Base-by-base conservation (phyloP, 2,329 filamentous ascomycete species). In the Neoarthrinium moseri region DNA sequence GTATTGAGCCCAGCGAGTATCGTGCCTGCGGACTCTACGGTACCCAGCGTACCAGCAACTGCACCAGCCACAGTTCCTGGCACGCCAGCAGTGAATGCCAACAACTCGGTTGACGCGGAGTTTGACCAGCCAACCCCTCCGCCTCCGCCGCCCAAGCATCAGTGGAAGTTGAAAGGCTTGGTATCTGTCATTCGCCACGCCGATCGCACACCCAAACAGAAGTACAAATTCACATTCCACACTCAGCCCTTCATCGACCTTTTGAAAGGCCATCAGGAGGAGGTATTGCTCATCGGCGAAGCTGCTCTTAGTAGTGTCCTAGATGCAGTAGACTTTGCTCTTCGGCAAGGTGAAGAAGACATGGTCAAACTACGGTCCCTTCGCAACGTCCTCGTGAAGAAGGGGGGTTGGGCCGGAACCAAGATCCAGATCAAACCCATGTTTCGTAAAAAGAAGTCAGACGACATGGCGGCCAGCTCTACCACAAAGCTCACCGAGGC, bases 401-500 rank as follows among this genome's bases (percentile, higher is more conserved):
- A 99, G 66, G 91, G 91, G 2, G 84, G 84, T 17, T 96, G 92
- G 87, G 86, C 91, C 4, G 94, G 94, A 1, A 99, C 94, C 2
- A 99, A 99, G 66, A 91, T 99, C 2, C 94, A 99, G 67, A 97
- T 99, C 64, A 99, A 99, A 67, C 94, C 94, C 8, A 96, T 99
- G 91, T 99, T 99, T 67, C 84, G 91, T 42, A 96, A 92, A 71
- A 85, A 90, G 59, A 89, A 84, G 59, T 80, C 83, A 3, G 81
- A 87, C 41, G 81, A 84, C 52, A 63, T 71, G 48, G 40, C 61
- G 3, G 48, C 62, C 2, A 54, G 51, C 32, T 45, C 51, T 15
- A 54, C 56, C 20, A 50, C 57, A 22, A 56, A 55, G 43, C 61
- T 68, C 4, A 62, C 68, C 11, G 71, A 73, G 48, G 61, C 58